phyloP scores from a whole-genome alignment of 176 grass and related monocot species.

The Musa acuminata region DNA sequence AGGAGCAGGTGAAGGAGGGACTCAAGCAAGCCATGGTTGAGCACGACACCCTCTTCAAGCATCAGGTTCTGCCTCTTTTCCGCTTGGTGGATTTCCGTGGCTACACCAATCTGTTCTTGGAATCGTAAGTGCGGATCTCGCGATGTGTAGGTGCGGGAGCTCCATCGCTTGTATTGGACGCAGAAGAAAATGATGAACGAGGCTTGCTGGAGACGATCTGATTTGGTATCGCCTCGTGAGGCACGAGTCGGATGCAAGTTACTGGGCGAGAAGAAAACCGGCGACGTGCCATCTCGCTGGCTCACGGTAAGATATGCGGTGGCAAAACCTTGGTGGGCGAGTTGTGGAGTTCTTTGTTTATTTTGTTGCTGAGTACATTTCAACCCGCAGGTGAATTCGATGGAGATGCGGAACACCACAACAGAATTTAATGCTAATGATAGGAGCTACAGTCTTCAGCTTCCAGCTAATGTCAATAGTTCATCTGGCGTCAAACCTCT shows the following conservation, averaged over 20 bases:
- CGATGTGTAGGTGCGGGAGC: constrained; percentile 21
- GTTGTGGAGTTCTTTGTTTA: background rate
- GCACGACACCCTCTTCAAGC: constrained; percentile 31
- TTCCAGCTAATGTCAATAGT: background rate
- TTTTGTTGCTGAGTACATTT: background rate
- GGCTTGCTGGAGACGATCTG: constrained; percentile 30
- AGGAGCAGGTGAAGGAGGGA: constrained; percentile 10
- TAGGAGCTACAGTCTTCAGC: background rate
- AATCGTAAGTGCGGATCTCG: background rate
- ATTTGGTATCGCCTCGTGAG: background rate
- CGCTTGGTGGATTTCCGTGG: background rate
- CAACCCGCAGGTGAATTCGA: background rate
- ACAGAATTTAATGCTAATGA: background rate
- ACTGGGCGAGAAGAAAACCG: background rate
- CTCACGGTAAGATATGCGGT: background rate
- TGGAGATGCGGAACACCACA: background rate
- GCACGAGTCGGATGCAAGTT: background rate
- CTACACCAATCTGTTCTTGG: background rate
- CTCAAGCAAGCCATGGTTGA: constrained; percentile 33
- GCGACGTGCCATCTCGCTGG: background rate
- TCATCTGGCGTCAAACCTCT: background rate
- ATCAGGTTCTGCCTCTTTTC: constrained; percentile 20
- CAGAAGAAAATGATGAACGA: constrained; percentile 30
- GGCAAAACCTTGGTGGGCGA: background rate
- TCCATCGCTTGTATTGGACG: constrained; percentile 34